Percentiles rank a stretch among this genome's conserved stretches.
phyloP scores from a whole-genome alignment of 2,329 filamentous ascomycete species.

The Plectosphaerella cucumerina region DNA sequence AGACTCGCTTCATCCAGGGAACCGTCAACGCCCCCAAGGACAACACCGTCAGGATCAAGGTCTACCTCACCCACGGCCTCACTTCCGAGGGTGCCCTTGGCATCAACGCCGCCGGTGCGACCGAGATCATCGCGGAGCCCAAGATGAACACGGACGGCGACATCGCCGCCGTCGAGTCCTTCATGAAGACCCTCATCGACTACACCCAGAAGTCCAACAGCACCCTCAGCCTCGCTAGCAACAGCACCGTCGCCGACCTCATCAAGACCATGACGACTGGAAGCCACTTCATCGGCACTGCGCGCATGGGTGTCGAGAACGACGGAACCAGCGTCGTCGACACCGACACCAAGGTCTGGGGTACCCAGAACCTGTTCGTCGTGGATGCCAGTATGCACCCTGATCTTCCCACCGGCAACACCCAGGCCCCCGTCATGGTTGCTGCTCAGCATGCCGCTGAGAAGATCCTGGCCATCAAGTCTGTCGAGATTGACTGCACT shows the following conservation, averaged over 20 bases:
- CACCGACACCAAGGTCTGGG: conserved; percentile 23
- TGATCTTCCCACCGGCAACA: conserved; percentile 22
- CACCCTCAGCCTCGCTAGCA: conserved; percentile 9
- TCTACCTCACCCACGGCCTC: conserved; percentile 47
- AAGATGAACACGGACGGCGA: conserved; percentile 28
- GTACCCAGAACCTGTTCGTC: conserved; percentile 21
- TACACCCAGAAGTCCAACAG: conserved; percentile 18
- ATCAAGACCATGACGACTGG: conserved; percentile 18
- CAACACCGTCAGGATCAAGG: conserved; percentile 39
- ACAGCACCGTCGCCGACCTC: conserved; percentile 16
- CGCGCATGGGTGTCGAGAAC: conserved; percentile 23
- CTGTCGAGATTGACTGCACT: neutral
- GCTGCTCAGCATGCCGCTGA: conserved; percentile 18
- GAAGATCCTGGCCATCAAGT: conserved; percentile 12
- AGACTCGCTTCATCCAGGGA: conserved; percentile 35
- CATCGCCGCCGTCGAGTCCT: conserved; percentile 19
- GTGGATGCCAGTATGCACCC: conserved; percentile 25
- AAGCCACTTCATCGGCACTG: conserved; percentile 24
- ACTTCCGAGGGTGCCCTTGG: conserved; percentile 40
- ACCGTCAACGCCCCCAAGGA: conserved; percentile 38
- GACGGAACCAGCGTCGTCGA: conserved; percentile 27
- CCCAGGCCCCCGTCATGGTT: conserved; percentile 19
- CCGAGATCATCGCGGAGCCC: conserved; percentile 33
- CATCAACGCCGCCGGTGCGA: conserved; percentile 33
- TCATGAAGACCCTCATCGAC: conserved; percentile 19